Base-by-base conservation (phyloP, 176 grass and related monocot species). In the Aegilops speltoides region DNA sequence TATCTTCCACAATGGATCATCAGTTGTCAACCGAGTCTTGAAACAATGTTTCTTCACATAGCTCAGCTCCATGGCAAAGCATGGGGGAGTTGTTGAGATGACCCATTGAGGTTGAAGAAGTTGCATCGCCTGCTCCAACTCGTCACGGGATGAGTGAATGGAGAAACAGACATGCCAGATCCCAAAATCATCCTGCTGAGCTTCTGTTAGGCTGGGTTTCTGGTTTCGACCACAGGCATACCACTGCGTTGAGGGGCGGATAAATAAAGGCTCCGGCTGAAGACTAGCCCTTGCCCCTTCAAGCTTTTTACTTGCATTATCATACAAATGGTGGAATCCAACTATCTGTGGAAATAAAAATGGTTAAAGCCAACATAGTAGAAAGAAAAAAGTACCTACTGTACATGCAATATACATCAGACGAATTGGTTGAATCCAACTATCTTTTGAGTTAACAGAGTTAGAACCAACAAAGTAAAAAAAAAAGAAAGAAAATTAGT, bases 91-190 rank as follows among this genome's bases (percentile, higher is more conserved):
- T 38, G 97, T 98, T 52, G 94, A 98, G 64, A 98, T 88, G 29
- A 96, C 97, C 93, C 94, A 94, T 12, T 93, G 91, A 73, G 96
- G 96, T 76, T 90, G 92, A 43, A 98, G 88, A 77, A 98, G 77
- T 83, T 96, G 88, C 87, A 98, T 19, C 36, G 88, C 84, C 17
- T 88, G 91, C 64, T 96, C 94, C 64, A 96, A 78, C 88, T 98
- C 94, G 29, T 93, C 87, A n/a, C 82, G 84, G 52, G 93, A 98
- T 8, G 96, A 96, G 80, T 98, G 96, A 82, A 94, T 96, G 37
- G 96, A 94, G 88, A 94, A 94, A 79, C 96, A 98, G 32, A 96
- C 66, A 84, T 96, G 96, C 91, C 93, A 95, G 22, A 98, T 40
- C 33, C 92, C 92, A 84, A 89, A 92, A 52, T 89, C 93, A 76